Evolutionary conservation across 179 eudicot genomes (phyloP).

Genomic region (Gypsophila paniculata): DNA sequence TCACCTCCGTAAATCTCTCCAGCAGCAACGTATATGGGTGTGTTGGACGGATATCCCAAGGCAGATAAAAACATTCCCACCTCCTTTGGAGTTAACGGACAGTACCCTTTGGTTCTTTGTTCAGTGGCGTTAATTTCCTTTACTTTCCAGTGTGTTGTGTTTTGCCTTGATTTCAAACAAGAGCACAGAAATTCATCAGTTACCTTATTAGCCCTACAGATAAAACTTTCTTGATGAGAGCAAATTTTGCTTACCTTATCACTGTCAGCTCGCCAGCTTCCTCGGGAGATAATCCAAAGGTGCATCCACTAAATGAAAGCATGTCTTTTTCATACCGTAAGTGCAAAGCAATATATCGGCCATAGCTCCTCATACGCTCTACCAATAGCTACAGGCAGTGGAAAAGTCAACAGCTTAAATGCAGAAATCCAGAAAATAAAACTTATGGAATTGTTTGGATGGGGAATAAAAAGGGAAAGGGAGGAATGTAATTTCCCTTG

Average conservation of each 20-base stretch:
- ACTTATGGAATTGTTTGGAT: background rate
- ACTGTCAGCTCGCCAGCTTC: slow-evolving; percentile 77
- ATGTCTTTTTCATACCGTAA: slow-evolving; percentile 95
- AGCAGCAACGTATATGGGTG: slow-evolving; percentile 88
- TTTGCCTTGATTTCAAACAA: slow-evolving; percentile 48
- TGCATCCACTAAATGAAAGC: slow-evolving; percentile 98
- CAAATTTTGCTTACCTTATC: slow-evolving; percentile 51
- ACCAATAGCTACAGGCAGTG: slow-evolving; percentile 58
- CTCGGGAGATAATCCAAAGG: slow-evolving; percentile 68
- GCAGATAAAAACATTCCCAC: slow-evolving; percentile 72
- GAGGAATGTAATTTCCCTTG: background rate
- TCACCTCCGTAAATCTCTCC: slow-evolving; percentile 96
- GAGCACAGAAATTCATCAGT: background rate
- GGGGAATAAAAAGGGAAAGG: background rate
- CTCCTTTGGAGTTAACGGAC: slow-evolving; percentile 93
- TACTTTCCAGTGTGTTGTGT: slow-evolving; percentile 88
- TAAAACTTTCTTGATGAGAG: background rate
- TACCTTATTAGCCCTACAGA: background rate
- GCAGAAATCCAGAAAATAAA: background rate
- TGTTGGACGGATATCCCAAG: slow-evolving; percentile 69
- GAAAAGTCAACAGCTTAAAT: slow-evolving; percentile 13
- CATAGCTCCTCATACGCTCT: slow-evolving; percentile 85
- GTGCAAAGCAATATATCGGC: slow-evolving; percentile 86
- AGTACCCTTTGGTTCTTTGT: slow-evolving; percentile 76
- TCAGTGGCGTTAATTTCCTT: slow-evolving; percentile 80